Evolutionary conservation across 352 stramenopile species (phyloP).

Genomic region (Phytophthora ramorum): DNA sequence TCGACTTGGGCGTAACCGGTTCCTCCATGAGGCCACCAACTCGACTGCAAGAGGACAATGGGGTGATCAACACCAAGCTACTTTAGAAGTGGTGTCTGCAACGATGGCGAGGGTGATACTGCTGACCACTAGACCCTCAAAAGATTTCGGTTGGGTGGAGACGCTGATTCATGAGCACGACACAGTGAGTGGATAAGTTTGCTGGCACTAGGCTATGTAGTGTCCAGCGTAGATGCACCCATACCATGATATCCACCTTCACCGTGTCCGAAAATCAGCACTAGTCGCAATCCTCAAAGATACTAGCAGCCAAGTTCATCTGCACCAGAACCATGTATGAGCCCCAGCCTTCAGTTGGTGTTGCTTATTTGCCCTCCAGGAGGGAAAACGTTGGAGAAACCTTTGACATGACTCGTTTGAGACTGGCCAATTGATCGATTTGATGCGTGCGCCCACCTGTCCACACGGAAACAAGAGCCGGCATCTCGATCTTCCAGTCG

Average conservation of each 20-base stretch:
- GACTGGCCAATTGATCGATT: neutral
- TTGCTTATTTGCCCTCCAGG: no score
- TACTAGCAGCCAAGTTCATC: no score
- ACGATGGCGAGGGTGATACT: neutral
- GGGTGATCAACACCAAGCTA: neutral
- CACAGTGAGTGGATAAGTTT: no score
- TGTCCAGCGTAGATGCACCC: no score
- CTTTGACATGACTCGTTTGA: no score
- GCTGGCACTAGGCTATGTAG: no score
- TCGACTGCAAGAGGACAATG: neutral
- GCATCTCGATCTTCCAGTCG: neutral
- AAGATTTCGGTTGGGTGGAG: slow-evolving; percentile 8
- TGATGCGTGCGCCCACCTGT: neutral
- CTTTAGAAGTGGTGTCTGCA: neutral
- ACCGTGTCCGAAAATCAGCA: no score
- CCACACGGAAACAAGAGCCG: neutral
- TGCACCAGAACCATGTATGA: no score
- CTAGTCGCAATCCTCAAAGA: no score
- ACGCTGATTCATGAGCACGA: slow-evolving; percentile 3
- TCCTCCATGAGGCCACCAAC: slow-evolving; percentile 10
- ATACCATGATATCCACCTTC: no score
- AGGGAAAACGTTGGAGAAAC: no score
- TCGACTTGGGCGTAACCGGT: slow-evolving; percentile 10
- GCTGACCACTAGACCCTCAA: neutral
- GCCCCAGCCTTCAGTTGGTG: no score